Evolutionary conservation across 352 stramenopile genomes (phyloP).

Genomic region (Phytophthora pinifolia): DNA sequence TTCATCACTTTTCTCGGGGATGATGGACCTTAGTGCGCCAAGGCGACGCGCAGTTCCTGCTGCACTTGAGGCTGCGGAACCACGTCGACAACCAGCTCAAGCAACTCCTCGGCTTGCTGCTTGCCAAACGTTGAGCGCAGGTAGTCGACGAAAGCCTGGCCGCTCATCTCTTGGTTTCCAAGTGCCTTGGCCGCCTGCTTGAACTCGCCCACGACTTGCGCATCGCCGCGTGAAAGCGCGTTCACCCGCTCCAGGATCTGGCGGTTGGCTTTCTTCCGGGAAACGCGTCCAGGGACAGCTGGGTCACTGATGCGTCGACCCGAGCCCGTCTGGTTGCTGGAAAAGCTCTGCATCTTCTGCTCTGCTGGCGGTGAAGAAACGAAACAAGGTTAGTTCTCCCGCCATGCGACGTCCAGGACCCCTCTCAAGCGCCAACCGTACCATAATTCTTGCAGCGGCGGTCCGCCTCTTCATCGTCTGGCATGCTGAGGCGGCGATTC

Average conservation of each 20-base stretch:
- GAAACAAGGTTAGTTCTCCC: conserved; percentile 12
- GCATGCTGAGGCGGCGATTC: conserved; percentile 11
- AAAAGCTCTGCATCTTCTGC: conserved; percentile 39
- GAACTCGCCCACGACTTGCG: conserved; percentile 51
- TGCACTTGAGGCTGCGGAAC: conserved; percentile 63
- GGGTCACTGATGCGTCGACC: conserved; percentile 21
- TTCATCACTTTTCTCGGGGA: conserved; percentile 7
- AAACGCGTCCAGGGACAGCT: conserved; percentile 27
- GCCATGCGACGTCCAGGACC: neutral
- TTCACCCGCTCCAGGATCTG: conserved; percentile 72
- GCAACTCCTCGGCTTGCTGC: conserved; percentile 51
- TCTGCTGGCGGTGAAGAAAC: conserved; percentile 21
- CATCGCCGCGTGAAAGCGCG: conserved; percentile 48
- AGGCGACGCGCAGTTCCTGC: conserved; percentile 52
- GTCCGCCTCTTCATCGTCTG: conserved; percentile 29
- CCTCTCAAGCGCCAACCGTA: conserved; percentile 16
- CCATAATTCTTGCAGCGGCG: conserved; percentile 39
- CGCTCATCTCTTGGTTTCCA: conserved; percentile 71
- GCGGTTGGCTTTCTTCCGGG: conserved; percentile 63
- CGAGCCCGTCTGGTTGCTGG: conserved; percentile 24
- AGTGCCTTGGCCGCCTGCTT: conserved; percentile 71
- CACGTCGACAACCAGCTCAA: conserved; percentile 65
- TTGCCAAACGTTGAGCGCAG: conserved; percentile 60
- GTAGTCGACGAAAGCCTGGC: conserved; percentile 59
- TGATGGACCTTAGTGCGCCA: too few species aligned